Evolutionary conservation across 805 yeast genomes (phyloP).

Genomic region (Kodamaea kaohsiungensis): DNA sequence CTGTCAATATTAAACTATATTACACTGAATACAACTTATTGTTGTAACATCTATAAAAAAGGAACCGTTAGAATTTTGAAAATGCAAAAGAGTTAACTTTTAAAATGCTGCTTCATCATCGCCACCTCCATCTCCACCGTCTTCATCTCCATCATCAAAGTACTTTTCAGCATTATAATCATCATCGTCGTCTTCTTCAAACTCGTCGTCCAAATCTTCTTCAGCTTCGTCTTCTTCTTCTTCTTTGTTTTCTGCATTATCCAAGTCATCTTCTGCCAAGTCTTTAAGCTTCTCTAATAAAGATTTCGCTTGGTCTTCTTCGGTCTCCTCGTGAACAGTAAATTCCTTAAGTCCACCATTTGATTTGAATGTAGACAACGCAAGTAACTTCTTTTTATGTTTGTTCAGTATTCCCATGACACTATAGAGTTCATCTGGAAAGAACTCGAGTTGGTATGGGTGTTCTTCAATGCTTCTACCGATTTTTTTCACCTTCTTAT

Average conservation of each 20-base stretch:
- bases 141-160: conserved; percentile 73
- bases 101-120: conserved; percentile 73
- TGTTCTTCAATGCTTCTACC: conserved; percentile 76
- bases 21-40: background rate
- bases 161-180: conserved; percentile 80
- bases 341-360: conserved; percentile 38
- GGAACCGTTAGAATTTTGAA: background rate
- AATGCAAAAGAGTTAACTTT: background rate
- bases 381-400: conserved; percentile 50
- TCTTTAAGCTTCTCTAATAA: conserved; percentile 44
- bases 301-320: conserved; percentile 37
- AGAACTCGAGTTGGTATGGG: conserved; percentile 68
- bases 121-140: conserved; percentile 59
- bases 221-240: conserved; percentile 45
- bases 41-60: background rate
- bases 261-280: conserved; percentile 42
- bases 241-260: conserved; percentile 35
- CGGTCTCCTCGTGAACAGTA: conserved; percentile 24
- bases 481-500: conserved; percentile 65
- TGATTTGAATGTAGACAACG: conserved; percentile 38
- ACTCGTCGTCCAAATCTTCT: conserved; percentile 65
- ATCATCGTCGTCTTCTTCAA: conserved; percentile 66
- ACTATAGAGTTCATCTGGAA: conserved; percentile 75
- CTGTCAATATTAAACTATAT: conserved; percentile 1
- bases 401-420: conserved; percentile 66